Conservation (phyloP, 2,329 filamentous ascomycete genomes). For the Drechslerella dactyloides region DNA sequence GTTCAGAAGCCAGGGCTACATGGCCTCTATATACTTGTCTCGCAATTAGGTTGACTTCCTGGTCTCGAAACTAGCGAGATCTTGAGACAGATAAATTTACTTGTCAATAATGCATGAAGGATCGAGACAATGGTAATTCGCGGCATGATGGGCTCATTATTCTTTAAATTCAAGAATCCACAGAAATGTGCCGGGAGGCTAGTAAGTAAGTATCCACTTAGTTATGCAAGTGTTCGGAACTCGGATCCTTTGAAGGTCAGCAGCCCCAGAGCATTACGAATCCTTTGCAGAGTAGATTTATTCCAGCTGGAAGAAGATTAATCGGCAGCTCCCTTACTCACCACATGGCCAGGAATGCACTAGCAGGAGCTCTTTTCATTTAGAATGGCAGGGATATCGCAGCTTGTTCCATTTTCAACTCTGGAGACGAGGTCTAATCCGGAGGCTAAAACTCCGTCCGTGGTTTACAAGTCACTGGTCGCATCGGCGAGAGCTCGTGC, state of each 20-base stretch:
- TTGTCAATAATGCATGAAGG: too few species aligned
- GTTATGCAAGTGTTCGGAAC: background rate
- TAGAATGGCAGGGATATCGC: background rate
- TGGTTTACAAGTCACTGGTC: background rate
- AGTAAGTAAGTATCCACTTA: background rate
- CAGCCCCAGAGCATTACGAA: too few species aligned
- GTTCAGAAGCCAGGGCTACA: too few species aligned
- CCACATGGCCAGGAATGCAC: background rate
- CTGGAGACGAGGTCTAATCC: background rate
- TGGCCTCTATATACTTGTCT: too few species aligned
- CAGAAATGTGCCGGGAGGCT: too few species aligned
- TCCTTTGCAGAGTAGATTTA: conserved; percentile 4
- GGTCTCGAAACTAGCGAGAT: too few species aligned
- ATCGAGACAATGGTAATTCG: too few species aligned
- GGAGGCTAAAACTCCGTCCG: background rate
- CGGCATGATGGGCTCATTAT: too few species aligned
- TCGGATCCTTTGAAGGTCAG: background rate
- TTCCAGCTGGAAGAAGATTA: conserved; percentile 3
- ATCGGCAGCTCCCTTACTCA: background rate
- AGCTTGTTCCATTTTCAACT: background rate
- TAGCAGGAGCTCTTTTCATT: conserved; percentile 7
- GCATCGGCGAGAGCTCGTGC: background rate
- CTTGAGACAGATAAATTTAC: too few species aligned
- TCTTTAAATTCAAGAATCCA: too few species aligned
- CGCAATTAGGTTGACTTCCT: too few species aligned